These are phyloP conservation scores for Naganishia albida DNA, from an alignment of 1,284 basidiomycete species.

Conservation along the genomic window DNA sequence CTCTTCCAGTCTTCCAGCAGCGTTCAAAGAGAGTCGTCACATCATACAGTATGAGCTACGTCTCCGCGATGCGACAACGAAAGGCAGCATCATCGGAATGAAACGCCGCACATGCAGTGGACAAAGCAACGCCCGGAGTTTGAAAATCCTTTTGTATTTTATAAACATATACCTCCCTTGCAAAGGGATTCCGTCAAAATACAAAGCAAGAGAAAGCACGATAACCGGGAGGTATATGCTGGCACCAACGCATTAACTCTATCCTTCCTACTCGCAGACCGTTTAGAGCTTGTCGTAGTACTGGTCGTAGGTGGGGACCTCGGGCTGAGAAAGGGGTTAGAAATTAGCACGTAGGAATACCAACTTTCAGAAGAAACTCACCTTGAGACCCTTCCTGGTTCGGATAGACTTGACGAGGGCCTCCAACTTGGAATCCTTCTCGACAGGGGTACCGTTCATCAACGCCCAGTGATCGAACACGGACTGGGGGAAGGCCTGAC, in stretches of 20 bases:
- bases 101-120: too few species aligned
- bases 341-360: slow-evolving; percentile 6
- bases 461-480: slow-evolving; percentile 92
- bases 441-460: slow-evolving; percentile 65
- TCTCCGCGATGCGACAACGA: too few species aligned
- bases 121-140: background rate
- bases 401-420: slow-evolving; percentile 82
- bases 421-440: slow-evolving; percentile 78
- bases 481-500: slow-evolving; percentile 96
- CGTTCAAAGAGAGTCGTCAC: too few species aligned
- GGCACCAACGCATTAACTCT: slow-evolving; percentile 24
- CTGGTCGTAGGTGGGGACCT: slow-evolving; percentile 77
- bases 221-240: slow-evolving; percentile 25
- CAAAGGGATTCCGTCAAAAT: slow-evolving; percentile 27
- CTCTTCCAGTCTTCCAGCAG: too few species aligned
- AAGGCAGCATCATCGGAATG: too few species aligned
- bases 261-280: slow-evolving; percentile 14
- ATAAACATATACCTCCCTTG: slow-evolving; percentile 25
- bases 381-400: slow-evolving; percentile 50
- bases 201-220: slow-evolving; percentile 30
- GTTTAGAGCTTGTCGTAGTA: slow-evolving; percentile 83
- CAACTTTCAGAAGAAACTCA: slow-evolving; percentile 43
- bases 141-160: slow-evolving; percentile 30
- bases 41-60: too few species aligned
- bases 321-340: slow-evolving; percentile 59